Conservation (phyloP, 192 early-diverging fungal species). For the Chytriomyces sp. region DNA sequence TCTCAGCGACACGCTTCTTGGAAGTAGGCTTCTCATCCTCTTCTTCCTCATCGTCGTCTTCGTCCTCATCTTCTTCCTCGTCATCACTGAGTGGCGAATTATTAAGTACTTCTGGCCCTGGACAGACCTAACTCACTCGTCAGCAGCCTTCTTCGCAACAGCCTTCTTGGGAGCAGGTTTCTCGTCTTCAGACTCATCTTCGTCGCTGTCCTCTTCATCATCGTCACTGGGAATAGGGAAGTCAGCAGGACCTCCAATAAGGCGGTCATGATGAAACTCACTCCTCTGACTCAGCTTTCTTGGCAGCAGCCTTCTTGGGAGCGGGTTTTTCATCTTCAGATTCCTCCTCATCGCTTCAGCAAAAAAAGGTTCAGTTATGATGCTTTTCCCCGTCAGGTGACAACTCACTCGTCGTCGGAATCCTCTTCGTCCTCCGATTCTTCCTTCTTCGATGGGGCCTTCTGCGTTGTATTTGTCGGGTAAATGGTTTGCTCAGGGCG, state of each 20-base stretch:
- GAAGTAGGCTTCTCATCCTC: conserved; percentile 2
- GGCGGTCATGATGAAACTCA: conserved; percentile 23
- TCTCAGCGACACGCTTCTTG: conserved; percentile 34
- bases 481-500: background rate
- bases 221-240: background rate
- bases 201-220: conserved; percentile 26
- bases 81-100: conserved; percentile 34
- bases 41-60: conserved; percentile 36
- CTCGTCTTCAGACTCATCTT: conserved; percentile 28
- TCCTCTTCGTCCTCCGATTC: conserved; percentile 13
- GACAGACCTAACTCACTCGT: background rate
- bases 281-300: conserved; percentile 47
- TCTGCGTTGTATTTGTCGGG: background rate
- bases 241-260: no score
- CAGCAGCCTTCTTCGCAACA: background rate
- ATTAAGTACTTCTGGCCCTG: background rate
- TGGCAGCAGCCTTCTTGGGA: conserved; percentile 18
- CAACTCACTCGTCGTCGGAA: background rate
- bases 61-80: conserved; percentile 48
- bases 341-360: background rate
- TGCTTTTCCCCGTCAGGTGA: background rate
- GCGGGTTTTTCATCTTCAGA: background rate
- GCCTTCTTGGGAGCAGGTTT: background rate
- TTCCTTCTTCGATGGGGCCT: conserved; percentile 10
- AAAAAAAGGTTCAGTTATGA: background rate